Evolutionary conservation across 352 stramenopile species (phyloP), one percentile per base, ranked within the genome.

Genomic region (Globisporangium middletonii): DNA sequence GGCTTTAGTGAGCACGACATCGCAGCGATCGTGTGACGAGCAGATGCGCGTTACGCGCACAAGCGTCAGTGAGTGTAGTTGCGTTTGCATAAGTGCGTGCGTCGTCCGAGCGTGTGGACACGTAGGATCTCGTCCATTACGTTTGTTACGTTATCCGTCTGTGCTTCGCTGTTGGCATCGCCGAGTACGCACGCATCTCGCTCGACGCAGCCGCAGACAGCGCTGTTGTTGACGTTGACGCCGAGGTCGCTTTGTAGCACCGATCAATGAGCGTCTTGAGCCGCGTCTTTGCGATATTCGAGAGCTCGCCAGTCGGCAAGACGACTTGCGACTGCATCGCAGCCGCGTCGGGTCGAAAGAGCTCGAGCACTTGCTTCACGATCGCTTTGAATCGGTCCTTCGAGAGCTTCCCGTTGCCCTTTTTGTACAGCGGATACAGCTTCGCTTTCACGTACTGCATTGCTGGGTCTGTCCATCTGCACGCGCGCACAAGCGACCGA

Each of bases 391-490:
- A 94, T 0, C 71, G 73, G 30, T 94, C 84, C 62, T 85, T 83
- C 4, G 82, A 78, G 51, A 94, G 71, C 16, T 76, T 73, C 2
- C 77, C 74, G 19, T 67, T 68, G 38, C 60, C 71, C 18, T 84
- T 65, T 30, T 90, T 90, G 70, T 92, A 92, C 2, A 88, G 56
- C 1, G 84, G 84, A 55, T 94, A 92, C 23, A 94, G 50, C 59
- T 92, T 92, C 0, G 61, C 64, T 45, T 92, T 94, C 12, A 92
- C 79, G 37, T 92, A 90, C 48, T 83, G 75, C n/a, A 92, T 75
- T 9, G 79, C 79, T 11, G 68, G 60, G 26, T 73, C 57, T 0
- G 65, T 69, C 77, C 76, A 89, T 15, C 73, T 86, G 41, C n/a
- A 47, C 33, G 37, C 48, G 13, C n/a, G 12, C 23, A 23, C 23